Evolutionary conservation across 148 eudicot species (phyloP).

Genomic region (Pharnaceum exiguum): DNA sequence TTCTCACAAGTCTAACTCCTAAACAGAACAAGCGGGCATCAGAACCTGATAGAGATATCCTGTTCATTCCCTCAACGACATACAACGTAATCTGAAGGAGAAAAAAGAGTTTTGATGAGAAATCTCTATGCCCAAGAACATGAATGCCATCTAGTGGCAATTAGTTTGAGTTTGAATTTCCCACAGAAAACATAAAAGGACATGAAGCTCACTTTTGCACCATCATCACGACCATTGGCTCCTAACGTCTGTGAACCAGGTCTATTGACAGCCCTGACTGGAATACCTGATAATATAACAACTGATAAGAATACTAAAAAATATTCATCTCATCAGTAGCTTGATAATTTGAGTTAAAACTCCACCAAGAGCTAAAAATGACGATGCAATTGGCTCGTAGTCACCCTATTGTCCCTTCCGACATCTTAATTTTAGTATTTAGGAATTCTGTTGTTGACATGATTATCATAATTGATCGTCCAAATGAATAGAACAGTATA

Average conservation of each 20-base stretch:
- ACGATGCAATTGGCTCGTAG: too few species aligned
- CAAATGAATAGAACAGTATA: too few species aligned
- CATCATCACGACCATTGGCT: slow-evolving; percentile 97
- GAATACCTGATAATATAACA: slow-evolving; percentile 41
- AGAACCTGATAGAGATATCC: slow-evolving; percentile 61
- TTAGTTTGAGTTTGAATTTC: too few species aligned
- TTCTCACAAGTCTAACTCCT: slow-evolving; percentile 80
- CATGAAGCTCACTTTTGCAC: slow-evolving; percentile 60
- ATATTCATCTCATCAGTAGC: too few species aligned
- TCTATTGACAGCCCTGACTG: slow-evolving; percentile 65
- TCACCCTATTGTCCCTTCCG: too few species aligned
- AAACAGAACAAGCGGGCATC: slow-evolving; percentile 87
- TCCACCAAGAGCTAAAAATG: too few species aligned
- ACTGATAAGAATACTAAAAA: not conserved
- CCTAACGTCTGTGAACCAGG: slow-evolving; percentile 83
- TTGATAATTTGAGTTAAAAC: too few species aligned
- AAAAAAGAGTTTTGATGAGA: slow-evolving; percentile 2
- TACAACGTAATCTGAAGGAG: slow-evolving; percentile 55
- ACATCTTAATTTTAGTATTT: too few species aligned
- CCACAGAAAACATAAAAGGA: slow-evolving; percentile 2
- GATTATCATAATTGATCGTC: too few species aligned
- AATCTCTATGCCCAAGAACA: not conserved
- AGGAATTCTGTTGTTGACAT: too few species aligned
- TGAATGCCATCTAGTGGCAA: too few species aligned
- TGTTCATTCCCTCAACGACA: slow-evolving; percentile 65